Percentiles rank a stretch among this genome's conserved stretches.
phyloP scores from a whole-genome alignment of 805 yeast species.

The Candida krabiensis region DNA sequence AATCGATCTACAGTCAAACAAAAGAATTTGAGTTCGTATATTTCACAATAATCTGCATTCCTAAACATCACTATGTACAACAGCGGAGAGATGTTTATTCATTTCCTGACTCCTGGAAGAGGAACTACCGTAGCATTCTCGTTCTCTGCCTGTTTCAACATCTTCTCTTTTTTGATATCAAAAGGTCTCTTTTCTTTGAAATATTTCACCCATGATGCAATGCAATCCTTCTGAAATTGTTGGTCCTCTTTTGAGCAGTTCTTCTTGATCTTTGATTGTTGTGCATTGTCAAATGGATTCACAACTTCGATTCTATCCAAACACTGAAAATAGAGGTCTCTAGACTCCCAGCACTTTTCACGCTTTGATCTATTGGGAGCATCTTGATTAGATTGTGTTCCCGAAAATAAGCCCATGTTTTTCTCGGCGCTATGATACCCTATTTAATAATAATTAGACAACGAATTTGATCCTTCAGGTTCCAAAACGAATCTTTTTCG shows the following conservation, averaged over 20 bases:
- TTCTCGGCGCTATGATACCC: too few species aligned
- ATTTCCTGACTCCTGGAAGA: conserved; percentile 28
- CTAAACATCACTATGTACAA: too few species aligned
- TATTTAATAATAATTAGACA: background rate
- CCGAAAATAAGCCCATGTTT: conserved; percentile 53
- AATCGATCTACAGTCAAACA: too few species aligned
- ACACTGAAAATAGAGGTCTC: conserved; percentile 78
- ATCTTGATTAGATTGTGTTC: conserved; percentile 30
- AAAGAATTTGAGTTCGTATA: too few species aligned
- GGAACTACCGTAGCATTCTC: conserved; percentile 51
- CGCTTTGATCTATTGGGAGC: conserved; percentile 64
- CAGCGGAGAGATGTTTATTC: too few species aligned
- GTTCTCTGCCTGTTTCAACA: conserved; percentile 68
- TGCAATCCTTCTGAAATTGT: conserved; percentile 74
- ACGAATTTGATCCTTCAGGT: background rate
- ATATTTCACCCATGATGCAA: conserved; percentile 83
- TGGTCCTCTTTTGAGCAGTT: conserved; percentile 58
- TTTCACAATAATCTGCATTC: too few species aligned
- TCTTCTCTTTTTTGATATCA: conserved; percentile 67
- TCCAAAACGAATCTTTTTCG: too few species aligned
- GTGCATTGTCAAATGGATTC: conserved; percentile 63
- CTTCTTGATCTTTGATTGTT: conserved; percentile 44
- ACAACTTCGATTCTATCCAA: conserved; percentile 65
- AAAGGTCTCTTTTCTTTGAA: conserved; percentile 87
- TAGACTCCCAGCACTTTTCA: conserved; percentile 83